Base-by-base conservation (phyloP, 2,329 filamentous ascomycete genomes). In the Chalara sp. region DNA sequence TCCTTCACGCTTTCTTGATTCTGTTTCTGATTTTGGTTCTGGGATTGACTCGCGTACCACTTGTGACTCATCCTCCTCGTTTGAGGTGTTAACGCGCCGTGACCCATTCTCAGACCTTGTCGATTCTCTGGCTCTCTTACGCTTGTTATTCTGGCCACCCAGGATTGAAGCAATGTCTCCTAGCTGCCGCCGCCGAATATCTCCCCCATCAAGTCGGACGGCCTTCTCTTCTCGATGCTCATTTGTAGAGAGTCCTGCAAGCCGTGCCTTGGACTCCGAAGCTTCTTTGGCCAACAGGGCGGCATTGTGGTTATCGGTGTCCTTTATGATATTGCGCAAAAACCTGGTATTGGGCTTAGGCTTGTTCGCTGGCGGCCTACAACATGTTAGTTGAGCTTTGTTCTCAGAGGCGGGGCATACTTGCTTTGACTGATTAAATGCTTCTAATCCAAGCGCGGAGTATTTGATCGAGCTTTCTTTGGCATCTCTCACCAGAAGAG, bases 331-430 rank as follows among this genome's bases (percentile, higher is more conserved):
- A 62, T 93, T 86, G 52, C 84, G 84, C 41, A 99, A 72, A 65
- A 97, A 97, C 33, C 87, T 80, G 0, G 88, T 96, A 63, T 99
- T 97, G 3, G 92, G 91, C 65, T 92, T 96, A 1, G 88, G 89
- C 56, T 84, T 80, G 58, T 79, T 79, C 44, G 78, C 70, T 51
- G 83, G 80, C 49, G 61, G 63, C 52, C 63, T 66, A 32, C 13
- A 30, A 43, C 32, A 12, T 44, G 44, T 59, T 47, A 60, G 52
- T 30, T 28, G 5, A 29, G 21, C 21, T 3, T 32, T 10, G 21
- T 30, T 32, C 33, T 32, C 12, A 37, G 32, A 21, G 48, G 6
- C 44, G 48, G 37, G 28, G 29, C n/a, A 30, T 30, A 48, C 49
- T n/a, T 55, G 61, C 59, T 61, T 63, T 8, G 60, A 59, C 65